A percentile compares a stretch with the other conserved stretches of the same genome.
Conservation (phyloP, 169 alveolate species). For the Cryptosporidium parvum region DNA sequence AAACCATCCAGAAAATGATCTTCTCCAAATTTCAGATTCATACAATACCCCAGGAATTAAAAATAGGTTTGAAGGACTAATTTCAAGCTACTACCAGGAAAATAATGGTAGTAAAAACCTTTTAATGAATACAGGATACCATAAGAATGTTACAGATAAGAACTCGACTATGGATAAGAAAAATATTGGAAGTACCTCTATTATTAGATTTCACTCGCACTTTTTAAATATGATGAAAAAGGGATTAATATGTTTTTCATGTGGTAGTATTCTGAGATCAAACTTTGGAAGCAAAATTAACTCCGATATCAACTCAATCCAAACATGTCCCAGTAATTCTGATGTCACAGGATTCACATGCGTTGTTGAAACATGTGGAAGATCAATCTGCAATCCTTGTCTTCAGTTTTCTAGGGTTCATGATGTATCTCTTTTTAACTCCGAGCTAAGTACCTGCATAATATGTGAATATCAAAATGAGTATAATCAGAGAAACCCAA, state of each 20-base stretch:
- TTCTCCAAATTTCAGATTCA: not conserved
- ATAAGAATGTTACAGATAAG: not conserved
- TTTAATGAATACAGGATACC: not conserved
- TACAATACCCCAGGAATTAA: not conserved
- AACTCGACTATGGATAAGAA: not conserved
- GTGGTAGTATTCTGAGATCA: constrained; percentile 27
- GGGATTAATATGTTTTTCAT: constrained; percentile 72
- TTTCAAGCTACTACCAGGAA: not conserved
- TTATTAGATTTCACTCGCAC: constrained; percentile 6
- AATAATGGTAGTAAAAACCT: not conserved
- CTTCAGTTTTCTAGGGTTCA: constrained; percentile 25
- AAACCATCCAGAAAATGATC: not conserved
- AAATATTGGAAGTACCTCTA: not conserved
- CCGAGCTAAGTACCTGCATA: constrained; percentile 11
- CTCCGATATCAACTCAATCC: constrained; percentile 24
- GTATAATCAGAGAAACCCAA: constrained; percentile 28
- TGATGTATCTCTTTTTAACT: constrained; percentile 31
- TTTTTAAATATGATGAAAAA: constrained; percentile 57
- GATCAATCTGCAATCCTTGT: constrained; percentile 58
- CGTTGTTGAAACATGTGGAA: constrained; percentile 55
- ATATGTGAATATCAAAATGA: constrained; percentile 45
- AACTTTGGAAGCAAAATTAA: not conserved
- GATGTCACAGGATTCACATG: constrained; percentile 34
- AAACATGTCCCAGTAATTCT: constrained; percentile 55
- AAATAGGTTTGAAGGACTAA: not conserved